phyloP scores from a whole-genome alignment of 371 early-diverging fungal species.

The Mucor sp. region DNA sequence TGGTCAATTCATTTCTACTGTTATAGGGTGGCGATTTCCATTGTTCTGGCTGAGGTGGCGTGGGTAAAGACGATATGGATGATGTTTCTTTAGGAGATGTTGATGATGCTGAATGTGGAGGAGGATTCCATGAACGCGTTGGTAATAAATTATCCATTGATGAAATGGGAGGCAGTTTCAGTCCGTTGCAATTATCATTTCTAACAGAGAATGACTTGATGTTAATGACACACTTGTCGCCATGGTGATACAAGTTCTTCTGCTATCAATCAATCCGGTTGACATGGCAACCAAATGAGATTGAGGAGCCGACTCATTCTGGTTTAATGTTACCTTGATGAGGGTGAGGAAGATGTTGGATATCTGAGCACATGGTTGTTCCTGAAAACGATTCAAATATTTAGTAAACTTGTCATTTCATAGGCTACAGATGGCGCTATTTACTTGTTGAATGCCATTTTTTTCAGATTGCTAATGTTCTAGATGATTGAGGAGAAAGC shows the following conservation, averaged over 20 bases:
- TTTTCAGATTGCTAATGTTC: neutral
- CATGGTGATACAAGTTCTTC: neutral
- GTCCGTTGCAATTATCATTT: neutral
- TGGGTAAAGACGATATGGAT: neutral
- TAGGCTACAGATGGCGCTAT: neutral
- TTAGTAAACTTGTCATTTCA: neutral
- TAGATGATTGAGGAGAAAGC: neutral
- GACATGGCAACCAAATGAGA: neutral
- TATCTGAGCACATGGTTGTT: neutral
- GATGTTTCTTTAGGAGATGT: neutral
- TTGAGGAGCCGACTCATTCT: conserved; percentile 13
- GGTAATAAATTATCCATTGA: conserved; percentile 14
- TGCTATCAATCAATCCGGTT: neutral
- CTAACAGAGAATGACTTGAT: neutral
- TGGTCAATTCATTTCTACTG: conserved; percentile 5
- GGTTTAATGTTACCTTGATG: conserved; percentile 1
- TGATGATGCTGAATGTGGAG: neutral
- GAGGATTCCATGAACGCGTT: conserved; percentile 12
- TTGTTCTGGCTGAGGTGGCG: conserved; percentile 9
- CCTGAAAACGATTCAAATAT: neutral
- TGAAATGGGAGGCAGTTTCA: conserved; percentile 27
- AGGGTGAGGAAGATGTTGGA: neutral
- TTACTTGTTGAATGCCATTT: neutral
- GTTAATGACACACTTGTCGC: neutral
- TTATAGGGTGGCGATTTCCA: conserved; percentile 20